A percentile compares a stretch with the other conserved stretches of the same genome.
These are phyloP conservation scores for Metschnikowia lochheadii DNA, from an alignment of 805 yeast genomes.

Conservation along the genomic window DNA sequence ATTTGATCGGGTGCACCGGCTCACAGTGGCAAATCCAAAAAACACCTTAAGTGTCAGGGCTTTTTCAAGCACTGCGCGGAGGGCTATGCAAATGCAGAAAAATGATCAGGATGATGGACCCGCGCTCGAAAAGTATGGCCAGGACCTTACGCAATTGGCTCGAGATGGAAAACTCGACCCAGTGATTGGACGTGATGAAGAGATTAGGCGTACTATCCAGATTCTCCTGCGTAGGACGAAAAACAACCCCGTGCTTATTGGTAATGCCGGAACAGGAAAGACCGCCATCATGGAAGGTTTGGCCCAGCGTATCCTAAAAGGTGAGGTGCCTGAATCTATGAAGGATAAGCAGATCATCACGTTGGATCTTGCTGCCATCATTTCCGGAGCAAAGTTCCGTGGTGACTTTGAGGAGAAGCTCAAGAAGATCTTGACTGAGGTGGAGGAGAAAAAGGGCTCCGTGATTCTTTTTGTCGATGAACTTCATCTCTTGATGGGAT, in stretches of 20 bases:
- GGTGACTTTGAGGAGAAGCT: constrained; percentile 95
- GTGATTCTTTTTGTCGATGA: constrained; percentile 87
- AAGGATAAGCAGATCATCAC: constrained; percentile 80
- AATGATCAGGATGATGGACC: constrained; percentile 52
- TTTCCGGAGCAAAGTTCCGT: constrained; percentile 91
- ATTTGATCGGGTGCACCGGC: too few species aligned
- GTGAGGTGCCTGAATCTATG: constrained; percentile 93
- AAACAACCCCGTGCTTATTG: constrained; percentile 92
- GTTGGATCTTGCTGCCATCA: constrained; percentile 80
- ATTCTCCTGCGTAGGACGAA: constrained; percentile 89
- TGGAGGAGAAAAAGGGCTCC: constrained; percentile 71
- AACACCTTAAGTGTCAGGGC: neutral
- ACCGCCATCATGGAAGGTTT: constrained; percentile 96
- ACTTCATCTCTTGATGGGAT: constrained; percentile 80
- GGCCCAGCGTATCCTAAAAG: constrained; percentile 86
- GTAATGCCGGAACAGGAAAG: constrained; percentile 97
- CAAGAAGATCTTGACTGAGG: constrained; percentile 75
- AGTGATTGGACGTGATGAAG: constrained; percentile 95
- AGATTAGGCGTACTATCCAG: constrained; percentile 88
- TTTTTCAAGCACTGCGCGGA: constrained; percentile 22
- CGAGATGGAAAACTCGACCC: constrained; percentile 90
- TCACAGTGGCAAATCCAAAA: too few species aligned
- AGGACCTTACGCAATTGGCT: constrained; percentile 83
- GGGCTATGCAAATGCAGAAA: constrained; percentile 33
- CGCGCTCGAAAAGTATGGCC: constrained; percentile 80